Evolutionary conservation across 306 rosid genomes (phyloP).

Genomic region (Lotus japonicus): DNA sequence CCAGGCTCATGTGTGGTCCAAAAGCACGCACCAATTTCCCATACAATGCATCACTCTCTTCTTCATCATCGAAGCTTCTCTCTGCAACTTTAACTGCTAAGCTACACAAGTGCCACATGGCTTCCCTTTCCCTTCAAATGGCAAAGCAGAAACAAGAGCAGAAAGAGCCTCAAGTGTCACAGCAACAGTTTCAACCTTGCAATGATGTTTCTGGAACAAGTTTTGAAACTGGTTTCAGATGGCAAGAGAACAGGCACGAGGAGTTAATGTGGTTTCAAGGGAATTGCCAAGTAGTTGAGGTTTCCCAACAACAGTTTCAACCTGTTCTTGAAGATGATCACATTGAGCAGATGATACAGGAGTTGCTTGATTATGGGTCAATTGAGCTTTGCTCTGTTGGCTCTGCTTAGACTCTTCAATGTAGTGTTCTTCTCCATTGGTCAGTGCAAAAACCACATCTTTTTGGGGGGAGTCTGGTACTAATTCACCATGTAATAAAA

Average conservation of each 20-base stretch:
- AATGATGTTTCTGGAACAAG: slow-evolving; percentile 23
- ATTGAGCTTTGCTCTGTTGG: slow-evolving; percentile 57
- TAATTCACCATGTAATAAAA: slow-evolving; percentile 28
- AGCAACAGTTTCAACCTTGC: neutral
- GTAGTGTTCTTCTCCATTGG: slow-evolving; percentile 12
- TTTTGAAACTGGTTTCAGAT: slow-evolving; percentile 17
- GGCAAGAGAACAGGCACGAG: slow-evolving; percentile 35
- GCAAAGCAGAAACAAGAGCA: slow-evolving; percentile 30
- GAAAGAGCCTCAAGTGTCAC: slow-evolving; percentile 26
- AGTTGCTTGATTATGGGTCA: slow-evolving; percentile 68
- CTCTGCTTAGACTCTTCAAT: slow-evolving; percentile 25
- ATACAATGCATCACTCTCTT: slow-evolving; percentile 41
- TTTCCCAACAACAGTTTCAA: slow-evolving; percentile 31
- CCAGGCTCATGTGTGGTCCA: slow-evolving; percentile 69
- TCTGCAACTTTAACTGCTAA: slow-evolving; percentile 59
- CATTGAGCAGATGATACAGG: slow-evolving; percentile 85
- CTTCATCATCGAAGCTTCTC: slow-evolving; percentile 42
- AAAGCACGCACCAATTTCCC: slow-evolving; percentile 74
- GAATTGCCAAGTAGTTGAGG: slow-evolving; percentile 26
- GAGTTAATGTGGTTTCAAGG: slow-evolving; percentile 21
- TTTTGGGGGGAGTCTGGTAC: neutral
- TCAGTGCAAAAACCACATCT: neutral
- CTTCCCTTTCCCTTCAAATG: slow-evolving; percentile 68
- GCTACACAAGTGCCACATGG: slow-evolving; percentile 67
- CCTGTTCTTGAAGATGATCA: slow-evolving; percentile 77